These are phyloP conservation scores for Amanita inopinata DNA, from an alignment of 768 basidiomycete species.

Conservation along the genomic window DNA sequence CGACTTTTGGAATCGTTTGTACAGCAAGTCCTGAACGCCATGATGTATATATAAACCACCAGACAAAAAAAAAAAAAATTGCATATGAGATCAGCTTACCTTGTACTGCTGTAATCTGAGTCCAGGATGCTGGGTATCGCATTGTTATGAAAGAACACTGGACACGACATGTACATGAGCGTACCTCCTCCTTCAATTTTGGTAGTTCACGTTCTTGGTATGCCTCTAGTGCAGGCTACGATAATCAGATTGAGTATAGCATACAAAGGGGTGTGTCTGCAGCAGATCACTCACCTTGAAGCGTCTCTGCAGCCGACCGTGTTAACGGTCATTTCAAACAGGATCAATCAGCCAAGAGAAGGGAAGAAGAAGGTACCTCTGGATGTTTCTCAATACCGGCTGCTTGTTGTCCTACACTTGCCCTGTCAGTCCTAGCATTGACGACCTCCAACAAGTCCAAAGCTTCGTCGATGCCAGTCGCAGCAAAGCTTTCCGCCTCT, in stretches of 20 bases:
- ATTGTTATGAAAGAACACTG: too few relatives aligned
- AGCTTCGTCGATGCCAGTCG: conserved; percentile 87
- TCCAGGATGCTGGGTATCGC: conserved; percentile 64
- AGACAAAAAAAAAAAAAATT: conserved; percentile 3
- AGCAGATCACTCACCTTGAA: conserved; percentile 64
- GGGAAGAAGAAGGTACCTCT: conserved; percentile 46
- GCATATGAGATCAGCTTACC: conserved; percentile 25
- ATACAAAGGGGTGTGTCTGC: not conserved
- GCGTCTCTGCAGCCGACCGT: conserved; percentile 73
- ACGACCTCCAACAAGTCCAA: conserved; percentile 84
- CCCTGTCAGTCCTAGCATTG: conserved; percentile 89
- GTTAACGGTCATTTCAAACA: too few relatives aligned
- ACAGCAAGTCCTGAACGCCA: conserved; percentile 60
- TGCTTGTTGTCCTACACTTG: conserved; percentile 79
- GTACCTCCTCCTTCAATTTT: conserved; percentile 61
- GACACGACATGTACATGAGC: conserved; percentile 4
- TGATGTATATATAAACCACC: conserved; percentile 7
- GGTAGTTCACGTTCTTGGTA: conserved; percentile 86
- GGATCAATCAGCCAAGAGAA: too few relatives aligned
- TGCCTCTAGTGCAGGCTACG: conserved; percentile 78
- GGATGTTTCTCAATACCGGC: conserved; percentile 85
- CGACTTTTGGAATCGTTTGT: conserved; percentile 94
- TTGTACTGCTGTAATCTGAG: conserved; percentile 87
- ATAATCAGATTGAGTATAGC: conserved; percentile 1
- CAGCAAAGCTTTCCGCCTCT: conserved; percentile 60